Evolutionary conservation across 2,329 filamentous ascomycete genomes (phyloP), one percentile per base, ranked within the genome.

Genomic region (Proliferodiscus dingleyae): DNA sequence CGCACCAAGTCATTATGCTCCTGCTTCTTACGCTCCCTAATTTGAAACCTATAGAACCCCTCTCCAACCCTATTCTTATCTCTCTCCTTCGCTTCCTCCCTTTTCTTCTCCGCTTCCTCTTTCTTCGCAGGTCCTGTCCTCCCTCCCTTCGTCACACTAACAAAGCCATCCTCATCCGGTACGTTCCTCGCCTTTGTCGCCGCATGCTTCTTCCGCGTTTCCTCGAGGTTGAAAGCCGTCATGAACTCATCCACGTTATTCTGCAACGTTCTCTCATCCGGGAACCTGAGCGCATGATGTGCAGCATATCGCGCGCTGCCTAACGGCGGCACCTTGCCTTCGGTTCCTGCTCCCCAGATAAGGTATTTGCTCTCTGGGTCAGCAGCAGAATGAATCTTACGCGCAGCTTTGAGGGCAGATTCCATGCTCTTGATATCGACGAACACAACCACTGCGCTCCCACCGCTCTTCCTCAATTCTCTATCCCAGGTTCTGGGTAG

Each of bases 141-240:
- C 30, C 87, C 86, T 21, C 89, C 89, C 44, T 87, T 78, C 1
- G 83, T 86, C 19, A 98, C 93, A 3, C 90, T 97, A 39, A 97
- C 78, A 64, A 98, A 98, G 2, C 93, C 93, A 65, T 98, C 93
- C 61, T 89, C 90, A 65, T 98, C 93, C 0, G 91, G 89, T 59
- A 89, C 83, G 56, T 85, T 84, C 50, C 87, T 81, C 50, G 84
- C 71, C 45, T 77, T 71, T 68, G 79, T 81, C 62, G 69, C 85
- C 62, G 72, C 75, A 68, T 71, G 82, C 54, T 61, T 75, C 56
- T 72, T 83, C 66, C 73, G 83, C 68, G 66, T 80, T 73, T 77
- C 86, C 69, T 73, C 87, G 69, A 62, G 78, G 69, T 74, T 85
- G 70, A 89, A 97, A n/a, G 81, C 73, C 18, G 78, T 77, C 75